phyloP scores from a whole-genome alignment of 2,329 filamentous ascomycete species.

The Clonostachys sp. region DNA sequence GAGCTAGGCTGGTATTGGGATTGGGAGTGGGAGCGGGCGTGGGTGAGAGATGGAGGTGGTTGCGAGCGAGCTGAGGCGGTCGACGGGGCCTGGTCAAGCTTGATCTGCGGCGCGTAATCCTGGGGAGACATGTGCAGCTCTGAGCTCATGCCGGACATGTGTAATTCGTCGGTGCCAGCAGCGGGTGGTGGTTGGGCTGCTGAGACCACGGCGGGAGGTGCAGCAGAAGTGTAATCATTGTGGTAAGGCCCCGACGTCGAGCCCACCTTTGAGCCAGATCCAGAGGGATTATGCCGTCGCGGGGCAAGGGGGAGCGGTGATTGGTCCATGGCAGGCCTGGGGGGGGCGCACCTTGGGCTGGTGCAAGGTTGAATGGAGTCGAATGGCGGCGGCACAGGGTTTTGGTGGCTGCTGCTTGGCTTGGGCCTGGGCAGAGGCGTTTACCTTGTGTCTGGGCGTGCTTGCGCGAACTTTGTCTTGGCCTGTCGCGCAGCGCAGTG shows the following conservation, averaged over 20 bases:
- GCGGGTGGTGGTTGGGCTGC: constrained; percentile 1
- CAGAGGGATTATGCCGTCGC: constrained; percentile 13
- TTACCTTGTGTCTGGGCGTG: too few species aligned
- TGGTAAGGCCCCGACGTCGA: constrained; percentile 10
- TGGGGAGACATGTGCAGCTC: constrained; percentile 31
- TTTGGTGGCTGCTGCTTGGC: too few species aligned
- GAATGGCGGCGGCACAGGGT: too few species aligned
- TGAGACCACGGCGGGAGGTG: constrained; percentile 8
- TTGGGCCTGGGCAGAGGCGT: too few species aligned
- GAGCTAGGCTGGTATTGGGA: constrained; percentile 26
- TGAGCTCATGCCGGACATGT: constrained; percentile 43
- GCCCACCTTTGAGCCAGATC: neutral
- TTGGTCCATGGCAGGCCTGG: constrained; percentile 26
- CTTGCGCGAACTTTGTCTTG: too few species aligned
- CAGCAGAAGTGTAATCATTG: constrained; percentile 4
- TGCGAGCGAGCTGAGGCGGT: constrained; percentile 15
- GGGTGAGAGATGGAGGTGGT: constrained; percentile 26
- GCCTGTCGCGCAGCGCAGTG: too few species aligned
- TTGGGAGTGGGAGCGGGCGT: constrained; percentile 17
- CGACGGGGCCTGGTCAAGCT: constrained; percentile 38
- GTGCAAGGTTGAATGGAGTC: too few species aligned
- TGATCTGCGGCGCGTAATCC: constrained; percentile 47
- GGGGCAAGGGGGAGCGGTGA: constrained; percentile 28
- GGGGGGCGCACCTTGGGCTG: neutral
- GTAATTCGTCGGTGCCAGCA: constrained; percentile 44